phyloP scores from a whole-genome alignment of 306 rosid genomes.

The Pterocarpus santalinus region DNA sequence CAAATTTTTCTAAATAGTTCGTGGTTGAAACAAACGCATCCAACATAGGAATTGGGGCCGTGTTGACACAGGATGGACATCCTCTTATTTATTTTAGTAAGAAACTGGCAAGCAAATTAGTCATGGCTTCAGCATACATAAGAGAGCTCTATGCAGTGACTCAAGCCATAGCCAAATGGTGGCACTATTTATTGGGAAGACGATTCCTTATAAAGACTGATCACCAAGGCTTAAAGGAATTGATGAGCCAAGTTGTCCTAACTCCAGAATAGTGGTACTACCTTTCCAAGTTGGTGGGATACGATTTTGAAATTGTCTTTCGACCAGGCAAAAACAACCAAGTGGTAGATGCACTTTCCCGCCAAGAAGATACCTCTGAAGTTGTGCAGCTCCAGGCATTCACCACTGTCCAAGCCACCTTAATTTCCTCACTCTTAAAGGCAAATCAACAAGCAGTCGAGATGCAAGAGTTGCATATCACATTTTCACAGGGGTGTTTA shows the following conservation, averaged over 20 bases:
- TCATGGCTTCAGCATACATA: background rate
- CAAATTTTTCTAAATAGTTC: background rate
- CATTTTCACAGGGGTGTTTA: no score
- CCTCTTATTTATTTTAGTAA: background rate
- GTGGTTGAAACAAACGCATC: background rate
- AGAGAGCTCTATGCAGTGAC: background rate
- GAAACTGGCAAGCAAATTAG: no score
- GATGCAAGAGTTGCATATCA: no score
- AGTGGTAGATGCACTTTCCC: background rate
- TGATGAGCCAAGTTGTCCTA: background rate
- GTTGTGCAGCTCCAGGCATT: no score
- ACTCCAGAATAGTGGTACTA: background rate
- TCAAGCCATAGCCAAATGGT: background rate
- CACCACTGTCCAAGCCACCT: no score
- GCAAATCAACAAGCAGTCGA: no score
- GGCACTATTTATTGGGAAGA: background rate
- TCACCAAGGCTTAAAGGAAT: background rate
- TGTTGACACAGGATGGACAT: background rate
- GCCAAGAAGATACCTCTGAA: background rate
- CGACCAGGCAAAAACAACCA: background rate
- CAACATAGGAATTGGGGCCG: background rate
- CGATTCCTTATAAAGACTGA: background rate
- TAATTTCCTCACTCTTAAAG: no score
- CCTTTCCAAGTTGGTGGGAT: background rate
- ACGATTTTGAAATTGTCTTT: background rate